Base-by-base conservation (phyloP, 306 rosid genomes). In the Medicago ruthenica region DNA sequence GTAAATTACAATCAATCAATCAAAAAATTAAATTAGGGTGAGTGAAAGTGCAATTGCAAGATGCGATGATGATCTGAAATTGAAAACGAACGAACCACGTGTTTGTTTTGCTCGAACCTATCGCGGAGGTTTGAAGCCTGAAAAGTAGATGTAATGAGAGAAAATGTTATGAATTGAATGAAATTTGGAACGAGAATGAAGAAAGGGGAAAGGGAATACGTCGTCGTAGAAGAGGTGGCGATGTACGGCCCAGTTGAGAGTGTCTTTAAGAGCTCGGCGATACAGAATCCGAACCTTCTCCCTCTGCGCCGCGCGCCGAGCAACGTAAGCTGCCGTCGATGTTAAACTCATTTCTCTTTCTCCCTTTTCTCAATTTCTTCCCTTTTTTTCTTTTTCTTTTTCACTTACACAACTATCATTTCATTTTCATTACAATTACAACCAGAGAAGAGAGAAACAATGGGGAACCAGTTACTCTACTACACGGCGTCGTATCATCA, bases 201-300 rank as follows among this genome's bases (percentile, higher is more conserved):
- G 27, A 34, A 34, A 7, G 12, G 12, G 5, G 54, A 41, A 66
- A 9, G 13, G 1, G 71, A 6, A 67, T 74, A 95, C 99, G 76
- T 95, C 99, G 42, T 70, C 82, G 82, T 95, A 95, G 82, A 95
- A 95, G 83, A 95, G 91, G 86, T 89, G 97, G 84, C 99, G 97
- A 87, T 95, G 99, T 7, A 95, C 99, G 37, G 97, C 99, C 97
- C 97, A 95, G 63, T 89, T 95, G 81, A 95, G 99, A 70, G 97
- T 86, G 70, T 92, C 97, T 81, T 88, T 90, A 79, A 95, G 99
- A 65, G 99, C 97, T 3, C 89, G 86, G 27, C 97, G 85, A 86
- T 95, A 95, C 34, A 95, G 90, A 87, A 92, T 95, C 89, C 97
- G 92, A 40, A 95, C 97, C 93, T 84, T 85, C 84, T 95, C 97